Base-by-base conservation (phyloP, 164 flowering plant genomes). In the Magnolia kwangsiensis region DNA sequence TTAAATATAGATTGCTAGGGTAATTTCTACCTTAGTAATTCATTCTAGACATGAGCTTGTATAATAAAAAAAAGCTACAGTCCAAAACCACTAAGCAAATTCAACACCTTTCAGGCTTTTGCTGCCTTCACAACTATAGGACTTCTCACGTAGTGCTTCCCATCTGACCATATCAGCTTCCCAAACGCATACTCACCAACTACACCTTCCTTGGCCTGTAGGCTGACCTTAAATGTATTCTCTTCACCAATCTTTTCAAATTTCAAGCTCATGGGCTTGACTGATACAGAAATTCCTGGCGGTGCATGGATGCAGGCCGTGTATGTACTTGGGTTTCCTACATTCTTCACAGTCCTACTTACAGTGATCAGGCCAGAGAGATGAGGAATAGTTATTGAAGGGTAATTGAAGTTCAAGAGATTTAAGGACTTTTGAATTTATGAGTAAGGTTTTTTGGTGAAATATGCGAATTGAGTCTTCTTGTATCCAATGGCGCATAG, bases 101-200 rank as follows among this genome's bases (percentile, higher is more conserved):
- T 13, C 66, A 23, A 29, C 50, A 49, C 23, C 65, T 55, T 10
- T 16, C 18, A 55, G 4, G 61, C 45, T 55, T 31, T 24, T 50
- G 20, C 21, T 76, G 18, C 31, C 20, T 29, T 37, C 66, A 91
- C 89, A 6, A 79, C 87, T 74, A 93, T 80, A 0, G 95, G 89
- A 79, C 96, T 93, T 77, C 90, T 88, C 1, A 90, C 98, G 72
- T 74, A 49, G 72, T 91, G 98, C 61, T 51, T 71, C 0, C 92
- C 91, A 83, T 93, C 94, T 1, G 87, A 80, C 98, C 96, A 93
- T 45, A 29, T 76, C 79, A 93, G 69, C 74, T 50, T 50, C 23
- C 98, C 98, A 81, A 90, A 92, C 4, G 69, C 87, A 78, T 85
- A 88, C 1, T 78, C 85, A 50, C n/a, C n/a, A 29, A 21, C 63